Evolutionary conservation across 176 grass and related monocot genomes (phyloP).

Genomic region (Oryza meridionalis): DNA sequence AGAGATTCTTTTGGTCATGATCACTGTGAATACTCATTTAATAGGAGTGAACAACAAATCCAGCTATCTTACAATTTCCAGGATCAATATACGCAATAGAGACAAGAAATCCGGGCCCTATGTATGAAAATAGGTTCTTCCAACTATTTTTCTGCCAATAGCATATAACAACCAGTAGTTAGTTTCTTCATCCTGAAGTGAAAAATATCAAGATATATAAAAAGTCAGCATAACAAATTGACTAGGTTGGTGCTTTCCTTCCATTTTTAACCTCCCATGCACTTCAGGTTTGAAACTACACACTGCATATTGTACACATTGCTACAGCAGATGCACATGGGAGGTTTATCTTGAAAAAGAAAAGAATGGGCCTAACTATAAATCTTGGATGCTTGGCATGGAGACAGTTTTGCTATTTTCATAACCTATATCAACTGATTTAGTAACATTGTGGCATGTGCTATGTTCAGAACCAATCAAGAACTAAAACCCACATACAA

Average conservation of each 20-base stretch:
- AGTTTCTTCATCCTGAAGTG: constrained; percentile 28
- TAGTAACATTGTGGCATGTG: background rate
- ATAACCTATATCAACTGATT: background rate
- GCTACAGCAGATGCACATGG: constrained; percentile 3
- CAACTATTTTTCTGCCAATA: constrained; percentile 79
- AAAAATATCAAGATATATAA: background rate
- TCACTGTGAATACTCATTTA: background rate
- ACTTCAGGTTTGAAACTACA: background rate
- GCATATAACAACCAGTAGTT: constrained; percentile 25
- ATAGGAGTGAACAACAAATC: constrained; percentile 21
- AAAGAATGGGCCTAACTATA: background rate
- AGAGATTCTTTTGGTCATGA: constrained; percentile 30
- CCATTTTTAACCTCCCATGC: background rate
- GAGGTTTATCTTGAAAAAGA: constrained; percentile 23
- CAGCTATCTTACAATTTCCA: constrained; percentile 80
- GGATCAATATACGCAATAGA: constrained; percentile 98
- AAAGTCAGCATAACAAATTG: background rate
- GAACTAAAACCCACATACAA: background rate
- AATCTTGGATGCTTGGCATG: background rate
- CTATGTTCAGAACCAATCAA: constrained; percentile 19
- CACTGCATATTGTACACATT: background rate
- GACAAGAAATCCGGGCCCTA: constrained; percentile 95
- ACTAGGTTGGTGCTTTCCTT: background rate
- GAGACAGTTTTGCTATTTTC: constrained; percentile 5
- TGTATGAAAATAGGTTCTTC: constrained; percentile 93